A percentile compares a stretch with the other conserved stretches of the same genome.
phyloP scores from a whole-genome alignment of 495 filamentous ascomycete species.

The Penicillium simplicissimum region DNA sequence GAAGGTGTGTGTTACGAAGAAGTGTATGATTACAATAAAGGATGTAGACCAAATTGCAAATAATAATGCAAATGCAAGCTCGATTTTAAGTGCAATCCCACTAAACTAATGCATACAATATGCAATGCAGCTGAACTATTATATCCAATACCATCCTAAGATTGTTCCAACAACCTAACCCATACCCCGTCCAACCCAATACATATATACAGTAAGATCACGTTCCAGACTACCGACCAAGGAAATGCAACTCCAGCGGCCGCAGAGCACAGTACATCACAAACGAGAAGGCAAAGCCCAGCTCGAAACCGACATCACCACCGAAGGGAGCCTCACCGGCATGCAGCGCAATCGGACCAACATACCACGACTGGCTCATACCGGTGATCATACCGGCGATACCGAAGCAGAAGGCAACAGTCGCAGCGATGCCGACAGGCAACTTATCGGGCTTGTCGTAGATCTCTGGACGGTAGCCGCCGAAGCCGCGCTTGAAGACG shows the following conservation, averaged over 20 bases:
- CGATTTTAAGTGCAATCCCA: constrained; percentile 1
- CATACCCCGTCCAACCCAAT: constrained; percentile 8
- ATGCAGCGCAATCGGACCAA: constrained; percentile 67
- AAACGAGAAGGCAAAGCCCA: constrained; percentile 51
- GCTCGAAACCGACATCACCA: constrained; percentile 76
- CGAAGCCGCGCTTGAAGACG: constrained; percentile 67
- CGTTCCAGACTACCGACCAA: constrained; percentile 33
- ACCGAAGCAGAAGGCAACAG: constrained; percentile 66
- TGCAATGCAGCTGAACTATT: constrained; percentile 7
- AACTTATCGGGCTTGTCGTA: constrained; percentile 62
- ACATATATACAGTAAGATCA: constrained; percentile 17
- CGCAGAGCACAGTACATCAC: constrained; percentile 35
- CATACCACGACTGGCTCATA: constrained; percentile 77
- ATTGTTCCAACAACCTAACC: background rate
- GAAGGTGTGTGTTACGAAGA: background rate
- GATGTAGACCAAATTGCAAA: background rate
- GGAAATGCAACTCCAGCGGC: constrained; percentile 37
- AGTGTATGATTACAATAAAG: background rate
- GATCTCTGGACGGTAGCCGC: constrained; percentile 59
- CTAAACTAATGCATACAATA: background rate
- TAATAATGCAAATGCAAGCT: constrained; percentile 7
- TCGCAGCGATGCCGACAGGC: constrained; percentile 70
- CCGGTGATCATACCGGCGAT: constrained; percentile 72
- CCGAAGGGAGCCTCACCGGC: constrained; percentile 58
- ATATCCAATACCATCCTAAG: constrained; percentile 2